Evolutionary conservation across 2,329 filamentous ascomycete genomes (phyloP), one percentile per base, ranked within the genome.

Genomic region (Neonectria coccinea): DNA sequence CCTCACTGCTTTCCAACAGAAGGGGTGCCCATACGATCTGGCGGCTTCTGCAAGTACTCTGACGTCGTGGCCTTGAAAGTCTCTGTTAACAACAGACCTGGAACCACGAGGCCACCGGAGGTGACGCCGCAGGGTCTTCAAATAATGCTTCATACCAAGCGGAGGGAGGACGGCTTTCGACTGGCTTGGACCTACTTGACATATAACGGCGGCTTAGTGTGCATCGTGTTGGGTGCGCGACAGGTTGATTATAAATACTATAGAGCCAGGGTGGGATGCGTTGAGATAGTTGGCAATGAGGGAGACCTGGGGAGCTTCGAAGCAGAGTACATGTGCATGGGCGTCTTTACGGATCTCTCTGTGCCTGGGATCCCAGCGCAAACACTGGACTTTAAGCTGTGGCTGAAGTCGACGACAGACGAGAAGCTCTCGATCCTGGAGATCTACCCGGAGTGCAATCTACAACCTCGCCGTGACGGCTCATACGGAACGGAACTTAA

Each of bases 161-260:
- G 8, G 27, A 5, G 12, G 7, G 29, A 22, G 12, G 22, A 42
- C 20, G 60, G 48, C n/a, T 54, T 42, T 2, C 48, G 47, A 5
- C 27, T 63, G 4, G 55, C 55, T 3, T 63, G 60, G 60, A 44
- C 57, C 11, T 63, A 58, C 12, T 25, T 58, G 3, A 63, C 54
- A 7, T 50, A 58, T 42, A 58, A 55, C n/a, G 48, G 48, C 1
- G 29, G 41, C 9, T 10, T 57, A 8, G 42, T 58, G 12, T 63
- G 60, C 50, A 54, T 63, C n/a, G 29, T 50, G 2, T 6, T 63
- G 4, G 57, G 48, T 33, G 50, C 22, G 4, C 31, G 18, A 4
- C 11, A 48, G 16, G 8, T 27, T 12, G 55, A 63, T 11, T 20
- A 42, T n/a, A 63, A 53, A 44, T 54, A 63, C 14, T 57, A 63